These are phyloP conservation scores for Fulvia fulva DNA, from an alignment of 2,329 filamentous ascomycete genomes.

Conservation along the genomic window DNA sequence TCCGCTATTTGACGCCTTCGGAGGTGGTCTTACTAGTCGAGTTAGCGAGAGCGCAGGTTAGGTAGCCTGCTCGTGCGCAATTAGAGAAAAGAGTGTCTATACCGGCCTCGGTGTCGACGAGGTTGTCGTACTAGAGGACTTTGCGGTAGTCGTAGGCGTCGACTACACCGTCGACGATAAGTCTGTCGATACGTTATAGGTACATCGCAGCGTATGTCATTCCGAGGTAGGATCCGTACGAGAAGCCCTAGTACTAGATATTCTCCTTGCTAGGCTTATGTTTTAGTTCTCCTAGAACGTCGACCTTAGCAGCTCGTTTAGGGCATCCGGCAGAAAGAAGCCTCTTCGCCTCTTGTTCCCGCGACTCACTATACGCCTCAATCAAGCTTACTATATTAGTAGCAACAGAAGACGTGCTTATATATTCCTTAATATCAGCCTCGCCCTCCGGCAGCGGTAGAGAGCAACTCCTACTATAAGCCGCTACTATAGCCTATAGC, in stretches of 20 bases:
- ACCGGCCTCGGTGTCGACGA: slow-evolving; percentile 43
- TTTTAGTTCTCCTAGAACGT: slow-evolving; percentile 4
- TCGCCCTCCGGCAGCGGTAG: slow-evolving; percentile 23
- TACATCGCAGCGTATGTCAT: slow-evolving; percentile 42
- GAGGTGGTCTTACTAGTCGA: slow-evolving; percentile 27
- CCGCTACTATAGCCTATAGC: slow-evolving; percentile 40
- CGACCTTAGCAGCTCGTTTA: neutral
- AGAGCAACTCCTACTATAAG: slow-evolving; percentile 31
- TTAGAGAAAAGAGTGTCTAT: slow-evolving; percentile 43
- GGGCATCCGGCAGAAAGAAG: neutral
- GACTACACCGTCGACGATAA: slow-evolving; percentile 47
- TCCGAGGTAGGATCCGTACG: slow-evolving; percentile 46
- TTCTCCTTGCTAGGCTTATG: slow-evolving; percentile 31
- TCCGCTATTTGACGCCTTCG: slow-evolving; percentile 35
- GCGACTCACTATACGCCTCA: slow-evolving; percentile 38
- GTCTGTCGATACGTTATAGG: slow-evolving; percentile 35
- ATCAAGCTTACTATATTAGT: slow-evolving; percentile 49
- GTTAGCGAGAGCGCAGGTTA: slow-evolving; percentile 39
- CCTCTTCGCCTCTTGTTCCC: slow-evolving; percentile 27
- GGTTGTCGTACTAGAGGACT: slow-evolving; percentile 37
- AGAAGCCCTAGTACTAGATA: slow-evolving; percentile 40
- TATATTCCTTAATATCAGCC: slow-evolving; percentile 40
- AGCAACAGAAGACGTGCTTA: slow-evolving; percentile 46
- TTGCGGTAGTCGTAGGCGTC: slow-evolving; percentile 37
- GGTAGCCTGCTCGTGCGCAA: slow-evolving; percentile 41